Base-by-base conservation (phyloP, 352 stramenopile species). In the Phytopythium delawarense region DNA sequence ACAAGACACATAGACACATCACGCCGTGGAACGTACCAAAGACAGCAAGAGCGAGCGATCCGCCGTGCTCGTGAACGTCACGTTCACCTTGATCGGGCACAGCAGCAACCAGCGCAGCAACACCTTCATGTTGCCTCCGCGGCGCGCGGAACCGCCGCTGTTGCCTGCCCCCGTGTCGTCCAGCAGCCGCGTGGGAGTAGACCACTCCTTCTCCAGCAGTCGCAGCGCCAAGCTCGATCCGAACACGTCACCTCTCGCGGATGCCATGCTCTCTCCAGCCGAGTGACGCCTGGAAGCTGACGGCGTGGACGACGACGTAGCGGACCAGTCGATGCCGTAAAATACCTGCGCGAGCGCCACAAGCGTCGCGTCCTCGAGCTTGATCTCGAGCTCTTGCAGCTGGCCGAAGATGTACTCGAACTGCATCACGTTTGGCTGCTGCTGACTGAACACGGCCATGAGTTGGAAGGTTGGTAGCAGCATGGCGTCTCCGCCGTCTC, bases 371-470 rank as follows among this genome's bases (percentile, higher is more conserved):
- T 94, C 86, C 67, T 94, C 86, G 2, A 94, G 46, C 39, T 94
- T 94, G 45, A 94, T 89, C 63, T 92, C 84, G n/a, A 94, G 66
- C 55, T 94, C 86, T 64, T 94, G 86, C 21, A 94, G 72, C 54
- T 94, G 86, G 6, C 78, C 84, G 63, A 94, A 94, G 46, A 94
- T 92, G 69, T 94, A 94, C 55, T 94, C 84, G 40, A 94, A 91
- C 52, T 92, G 79, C 21, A 92, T 69, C 39, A 94, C 70, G 20
- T 79, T 85, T 0, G 78, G 66, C 40, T 88, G 78, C 21, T 73
- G 72, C 21, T 71, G 78, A 40, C 70, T 74, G 56, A 90, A 89
- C 4, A 95, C 86, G 21, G 76, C 75, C 86, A 92, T 95, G 6
- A 92, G 64, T 59, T 95, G 86, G 53, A 95, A 72, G 11, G 86